phyloP scores from a whole-genome alignment of 148 eudicot genomes.

The Mesembryanthemum crystallinum region DNA sequence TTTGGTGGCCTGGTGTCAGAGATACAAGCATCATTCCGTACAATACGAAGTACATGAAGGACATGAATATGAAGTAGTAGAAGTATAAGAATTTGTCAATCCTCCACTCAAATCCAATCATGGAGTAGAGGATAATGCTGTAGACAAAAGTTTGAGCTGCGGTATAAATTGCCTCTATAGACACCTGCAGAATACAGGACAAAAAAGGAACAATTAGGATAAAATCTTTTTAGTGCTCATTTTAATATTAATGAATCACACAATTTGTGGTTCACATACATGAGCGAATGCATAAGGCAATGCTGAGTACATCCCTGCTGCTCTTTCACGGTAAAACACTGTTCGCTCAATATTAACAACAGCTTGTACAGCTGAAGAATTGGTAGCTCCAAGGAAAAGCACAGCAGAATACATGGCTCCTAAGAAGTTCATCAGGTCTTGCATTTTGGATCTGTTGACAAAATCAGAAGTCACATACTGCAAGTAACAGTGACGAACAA shows the following conservation, averaged over 20 bases:
- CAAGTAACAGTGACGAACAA: not conserved
- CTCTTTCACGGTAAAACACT: constrained; percentile 70
- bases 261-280: constrained; percentile 30
- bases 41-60: constrained; percentile 58
- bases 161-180: constrained; percentile 51
- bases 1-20: constrained; percentile 55
- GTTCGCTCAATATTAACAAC: constrained; percentile 56
- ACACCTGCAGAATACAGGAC: constrained; percentile 39
- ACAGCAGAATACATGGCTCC: constrained; percentile 55
- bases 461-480: constrained; percentile 2
- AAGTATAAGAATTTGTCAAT: constrained; percentile 46
- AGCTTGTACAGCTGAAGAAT: constrained; percentile 42
- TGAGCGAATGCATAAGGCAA: constrained; percentile 67
- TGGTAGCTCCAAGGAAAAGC: constrained; percentile 52
- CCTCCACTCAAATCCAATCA: constrained; percentile 76
- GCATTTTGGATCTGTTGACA: constrained; percentile 38
- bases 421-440: constrained; percentile 53
- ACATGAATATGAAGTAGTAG: constrained; percentile 54
- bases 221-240: not conserved
- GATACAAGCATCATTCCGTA: constrained; percentile 83
- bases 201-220: not conserved
- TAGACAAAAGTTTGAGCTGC: constrained; percentile 44
- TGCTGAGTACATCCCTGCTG: constrained; percentile 74
- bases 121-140: constrained; percentile 48
- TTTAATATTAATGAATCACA: not conserved